A percentile compares a stretch with the other conserved stretches of the same genome.
phyloP scores from a whole-genome alignment of 169 alveolate species.

The Plasmodium knowlesi region DNA sequence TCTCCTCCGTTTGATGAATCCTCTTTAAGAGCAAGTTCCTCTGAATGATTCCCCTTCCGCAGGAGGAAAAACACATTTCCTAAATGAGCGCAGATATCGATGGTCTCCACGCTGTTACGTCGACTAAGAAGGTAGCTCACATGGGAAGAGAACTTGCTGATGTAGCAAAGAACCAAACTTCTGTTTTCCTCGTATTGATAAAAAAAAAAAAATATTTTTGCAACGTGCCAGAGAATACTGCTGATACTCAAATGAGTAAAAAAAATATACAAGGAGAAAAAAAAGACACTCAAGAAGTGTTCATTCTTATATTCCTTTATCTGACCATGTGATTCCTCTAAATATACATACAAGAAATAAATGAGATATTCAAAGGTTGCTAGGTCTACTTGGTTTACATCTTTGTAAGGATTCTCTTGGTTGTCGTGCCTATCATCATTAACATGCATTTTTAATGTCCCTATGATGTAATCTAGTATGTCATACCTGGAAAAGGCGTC shows the following conservation, averaged over 20 bases:
- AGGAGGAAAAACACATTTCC: constrained; percentile 4
- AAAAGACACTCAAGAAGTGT: constrained; percentile 19
- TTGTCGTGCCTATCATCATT: not conserved
- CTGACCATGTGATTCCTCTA: constrained; percentile 48
- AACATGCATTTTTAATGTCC: constrained; percentile 1
- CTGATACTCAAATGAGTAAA: constrained; percentile 23
- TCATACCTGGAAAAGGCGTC: constrained; percentile 26
- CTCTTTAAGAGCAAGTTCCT: not conserved
- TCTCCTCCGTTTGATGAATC: not conserved
- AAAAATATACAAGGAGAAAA: constrained; percentile 45
- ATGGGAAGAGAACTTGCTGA: not conserved
- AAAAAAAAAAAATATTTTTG: constrained; percentile 42
- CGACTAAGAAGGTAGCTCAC: not conserved
- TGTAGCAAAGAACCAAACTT: not conserved
- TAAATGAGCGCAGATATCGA: constrained; percentile 18
- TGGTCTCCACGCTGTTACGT: constrained; percentile 4
- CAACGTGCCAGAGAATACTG: constrained; percentile 53
- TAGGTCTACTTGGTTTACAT: not conserved
- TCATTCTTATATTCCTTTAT: constrained; percentile 52
- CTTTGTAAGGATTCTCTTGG: not conserved
- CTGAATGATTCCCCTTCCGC: not conserved
- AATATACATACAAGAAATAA: constrained; percentile 20
- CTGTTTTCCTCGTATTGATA: not conserved
- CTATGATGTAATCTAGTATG: constrained; percentile 50
- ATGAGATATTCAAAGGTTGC: constrained; percentile 19